These are phyloP conservation scores for Pythium aristosporum DNA, from an alignment of 352 stramenopile genomes.

Conservation along the genomic window DNA sequence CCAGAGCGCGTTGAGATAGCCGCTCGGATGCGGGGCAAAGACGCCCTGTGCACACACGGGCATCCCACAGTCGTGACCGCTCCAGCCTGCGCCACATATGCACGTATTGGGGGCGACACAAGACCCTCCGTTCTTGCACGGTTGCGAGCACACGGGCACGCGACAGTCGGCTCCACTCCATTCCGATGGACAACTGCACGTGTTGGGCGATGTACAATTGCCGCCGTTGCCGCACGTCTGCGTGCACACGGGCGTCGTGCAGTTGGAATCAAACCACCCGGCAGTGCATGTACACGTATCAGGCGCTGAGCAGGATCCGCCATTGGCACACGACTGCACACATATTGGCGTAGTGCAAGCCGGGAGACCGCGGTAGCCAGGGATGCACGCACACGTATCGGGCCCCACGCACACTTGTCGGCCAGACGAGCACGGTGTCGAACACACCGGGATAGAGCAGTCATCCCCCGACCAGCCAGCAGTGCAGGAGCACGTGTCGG, in stretches of 20 bases:
- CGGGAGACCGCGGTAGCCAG: conserved; percentile 82
- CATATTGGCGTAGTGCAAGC: conserved; percentile 84
- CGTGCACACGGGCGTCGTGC: conserved; percentile 93
- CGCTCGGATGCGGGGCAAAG: conserved; percentile 86
- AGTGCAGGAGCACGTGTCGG: conserved; percentile 86
- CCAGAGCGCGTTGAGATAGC: conserved; percentile 53
- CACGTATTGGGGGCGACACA: conserved; percentile 95
- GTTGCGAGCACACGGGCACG: conserved; percentile 87
- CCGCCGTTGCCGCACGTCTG: conserved; percentile 97
- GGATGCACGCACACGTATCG: conserved; percentile 90
- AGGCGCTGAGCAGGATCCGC: conserved; percentile 85
- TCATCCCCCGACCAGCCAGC: conserved; percentile 90
- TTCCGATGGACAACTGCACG: conserved; percentile 85
- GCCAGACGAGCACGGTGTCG: conserved; percentile 31
- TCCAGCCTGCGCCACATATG: conserved; percentile 91
- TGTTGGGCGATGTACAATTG: conserved; percentile 92
- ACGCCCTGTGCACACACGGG: conserved; percentile 93
- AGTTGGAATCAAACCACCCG: conserved; percentile 97
- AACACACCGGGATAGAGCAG: conserved; percentile 81
- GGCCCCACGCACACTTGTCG: conserved; percentile 91
- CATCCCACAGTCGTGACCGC: conserved; percentile 90
- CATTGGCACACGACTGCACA: conserved; percentile 89
- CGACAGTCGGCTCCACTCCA: conserved; percentile 93
- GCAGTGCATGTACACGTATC: conserved; percentile 91
- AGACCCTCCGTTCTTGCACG: conserved; percentile 86